Percentiles rank a stretch among this genome's conserved stretches.
These are phyloP conservation scores for Xylaria flabelliformis DNA, from an alignment of 495 filamentous ascomycete species.

Conservation along the genomic window DNA sequence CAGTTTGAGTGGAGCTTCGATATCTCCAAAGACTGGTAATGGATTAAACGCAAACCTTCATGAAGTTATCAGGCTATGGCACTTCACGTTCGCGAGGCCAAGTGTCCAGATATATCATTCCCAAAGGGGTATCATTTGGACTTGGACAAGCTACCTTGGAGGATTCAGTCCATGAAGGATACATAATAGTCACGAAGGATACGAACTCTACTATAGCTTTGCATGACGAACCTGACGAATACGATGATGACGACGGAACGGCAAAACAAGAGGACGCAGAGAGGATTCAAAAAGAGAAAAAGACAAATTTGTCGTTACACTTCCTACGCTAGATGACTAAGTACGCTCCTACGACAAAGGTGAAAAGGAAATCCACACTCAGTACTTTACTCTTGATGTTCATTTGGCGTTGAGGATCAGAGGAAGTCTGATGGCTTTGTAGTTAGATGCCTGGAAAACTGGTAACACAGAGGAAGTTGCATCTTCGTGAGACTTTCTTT, in stretches of 20 bases:
- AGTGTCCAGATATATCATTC: neutral
- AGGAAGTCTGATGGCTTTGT: conserved; percentile 2
- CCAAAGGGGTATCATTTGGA: neutral
- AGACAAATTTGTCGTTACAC: neutral
- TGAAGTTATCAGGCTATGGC: neutral
- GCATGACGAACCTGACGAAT: conserved; percentile 10
- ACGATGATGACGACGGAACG: conserved; percentile 20
- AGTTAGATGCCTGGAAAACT: neutral
- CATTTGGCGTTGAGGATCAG: neutral
- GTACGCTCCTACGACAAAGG: neutral
- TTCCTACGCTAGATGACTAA: neutral
- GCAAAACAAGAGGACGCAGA: neutral
- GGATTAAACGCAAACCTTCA: neutral
- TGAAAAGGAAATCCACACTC: neutral
- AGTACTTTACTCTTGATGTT: conserved; percentile 4
- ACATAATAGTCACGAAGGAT: neutral
- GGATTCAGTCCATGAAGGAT: neutral
- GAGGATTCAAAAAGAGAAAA: neutral
- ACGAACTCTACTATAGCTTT: conserved; percentile 8
- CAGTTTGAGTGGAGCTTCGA: conserved; percentile 94
- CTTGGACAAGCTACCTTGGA: neutral
- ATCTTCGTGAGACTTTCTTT: neutral
- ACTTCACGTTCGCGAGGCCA: neutral
- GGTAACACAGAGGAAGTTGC: neutral
- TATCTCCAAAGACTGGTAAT: conserved; percentile 91